phyloP scores from a whole-genome alignment of 768 basidiomycete species.

The Calocybe gangraenosa region DNA sequence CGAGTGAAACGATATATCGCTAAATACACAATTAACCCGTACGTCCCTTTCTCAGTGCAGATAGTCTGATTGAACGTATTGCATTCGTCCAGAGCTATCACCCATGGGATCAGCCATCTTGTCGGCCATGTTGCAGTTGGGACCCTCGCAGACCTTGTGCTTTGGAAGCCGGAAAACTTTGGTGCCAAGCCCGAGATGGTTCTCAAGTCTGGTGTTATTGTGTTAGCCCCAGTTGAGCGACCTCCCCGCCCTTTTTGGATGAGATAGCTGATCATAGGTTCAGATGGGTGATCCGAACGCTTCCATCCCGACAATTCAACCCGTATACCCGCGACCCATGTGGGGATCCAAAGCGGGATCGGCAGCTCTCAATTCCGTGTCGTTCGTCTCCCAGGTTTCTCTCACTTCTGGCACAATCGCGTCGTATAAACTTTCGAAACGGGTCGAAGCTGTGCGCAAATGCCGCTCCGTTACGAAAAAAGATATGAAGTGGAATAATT shows the following conservation, averaged over 20 bases:
- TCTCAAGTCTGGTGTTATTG: slow-evolving; percentile 92
- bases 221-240: slow-evolving; percentile 71
- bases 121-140: slow-evolving; percentile 83
- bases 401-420: slow-evolving; percentile 55
- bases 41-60: slow-evolving; percentile 25
- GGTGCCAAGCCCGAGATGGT: slow-evolving; percentile 93
- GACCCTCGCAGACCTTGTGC: slow-evolving; percentile 87
- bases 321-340: slow-evolving; percentile 84
- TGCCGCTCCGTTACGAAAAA: slow-evolving; percentile 78
- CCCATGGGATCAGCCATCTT: slow-evolving; percentile 86
- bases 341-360: slow-evolving; percentile 81
- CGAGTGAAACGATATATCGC: slow-evolving; percentile 93
- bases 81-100: slow-evolving; percentile 64
- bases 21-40: slow-evolving; percentile 99
- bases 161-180: slow-evolving; percentile 95
- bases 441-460: slow-evolving; percentile 65
- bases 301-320: slow-evolving; percentile 95
- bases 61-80: background rate
- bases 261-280: background rate
- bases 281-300: slow-evolving; percentile 98
- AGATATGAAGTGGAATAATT: slow-evolving; percentile 92
- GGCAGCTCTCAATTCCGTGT: slow-evolving; percentile 79
- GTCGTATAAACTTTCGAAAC: slow-evolving; percentile 68
- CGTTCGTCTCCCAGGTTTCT: slow-evolving; percentile 80
- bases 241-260: background rate